Percentiles rank a stretch among this genome's conserved stretches.
phyloP scores from a whole-genome alignment of 352 stramenopile genomes.

The Halophytophthora batemanensis region DNA sequence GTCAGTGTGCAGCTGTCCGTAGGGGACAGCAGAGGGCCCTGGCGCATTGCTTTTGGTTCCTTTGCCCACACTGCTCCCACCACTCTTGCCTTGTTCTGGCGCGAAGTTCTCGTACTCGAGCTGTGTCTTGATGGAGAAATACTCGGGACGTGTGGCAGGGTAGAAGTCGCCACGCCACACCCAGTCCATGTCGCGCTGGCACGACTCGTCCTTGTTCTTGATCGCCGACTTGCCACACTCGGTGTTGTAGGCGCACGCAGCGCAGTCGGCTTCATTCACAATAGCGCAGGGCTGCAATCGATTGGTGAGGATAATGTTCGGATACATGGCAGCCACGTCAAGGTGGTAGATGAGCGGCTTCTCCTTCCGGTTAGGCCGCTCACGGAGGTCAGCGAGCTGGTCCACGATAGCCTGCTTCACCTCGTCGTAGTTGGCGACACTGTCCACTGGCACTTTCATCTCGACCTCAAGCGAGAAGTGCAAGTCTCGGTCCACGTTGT shows the following conservation, averaged over 20 bases:
- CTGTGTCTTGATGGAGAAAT: constrained; percentile 95
- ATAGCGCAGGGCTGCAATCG: constrained; percentile 97
- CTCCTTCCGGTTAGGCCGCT: constrained; percentile 89
- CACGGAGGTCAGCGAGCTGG: constrained; percentile 91
- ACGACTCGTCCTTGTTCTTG: constrained; percentile 85
- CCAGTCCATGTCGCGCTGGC: constrained; percentile 98
- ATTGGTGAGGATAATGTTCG: constrained; percentile 99
- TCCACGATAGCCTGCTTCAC: constrained; percentile 91
- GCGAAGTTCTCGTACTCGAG: constrained; percentile 90
- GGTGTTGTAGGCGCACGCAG: constrained; percentile 93
- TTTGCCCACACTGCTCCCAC: constrained; percentile 10
- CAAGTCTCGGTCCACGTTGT: constrained; percentile 97
- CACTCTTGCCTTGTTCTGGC: constrained; percentile 14
- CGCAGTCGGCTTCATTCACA: constrained; percentile 94
- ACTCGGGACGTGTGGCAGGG: constrained; percentile 92
- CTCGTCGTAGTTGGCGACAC: constrained; percentile 89
- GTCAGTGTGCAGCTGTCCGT: constrained; percentile 48
- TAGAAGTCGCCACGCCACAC: constrained; percentile 98
- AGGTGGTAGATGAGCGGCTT: constrained; percentile 98
- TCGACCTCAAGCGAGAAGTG: constrained; percentile 96
- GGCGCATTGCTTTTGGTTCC: constrained; percentile 4
- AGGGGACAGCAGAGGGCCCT: constrained; percentile 41
- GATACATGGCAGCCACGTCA: constrained; percentile 99
- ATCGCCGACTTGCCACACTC: constrained; percentile 63
- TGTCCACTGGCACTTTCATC: constrained; percentile 81